These are phyloP conservation scores for Tinospora cordifolia DNA, from an alignment of 164 flowering plant species.

Conservation along the genomic window DNA sequence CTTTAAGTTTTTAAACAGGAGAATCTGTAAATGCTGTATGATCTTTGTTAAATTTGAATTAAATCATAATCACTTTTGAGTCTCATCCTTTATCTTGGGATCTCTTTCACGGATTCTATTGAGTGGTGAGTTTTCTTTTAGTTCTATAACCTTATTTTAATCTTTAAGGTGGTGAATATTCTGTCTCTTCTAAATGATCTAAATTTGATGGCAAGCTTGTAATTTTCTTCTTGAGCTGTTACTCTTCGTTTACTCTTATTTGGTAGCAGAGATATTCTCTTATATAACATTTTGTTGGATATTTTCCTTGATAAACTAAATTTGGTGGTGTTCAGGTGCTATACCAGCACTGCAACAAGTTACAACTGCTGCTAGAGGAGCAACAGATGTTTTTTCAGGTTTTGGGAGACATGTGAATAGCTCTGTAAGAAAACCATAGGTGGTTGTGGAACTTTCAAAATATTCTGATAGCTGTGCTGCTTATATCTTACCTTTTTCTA, in stretches of 20 bases:
- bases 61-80: too few species aligned
- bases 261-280: not conserved
- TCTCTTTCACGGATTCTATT: too few species aligned
- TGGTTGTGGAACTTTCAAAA: not conserved
- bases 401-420: slow-evolving; percentile 60
- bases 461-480: not conserved
- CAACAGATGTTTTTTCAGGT: slow-evolving; percentile 81
- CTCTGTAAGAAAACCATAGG: slow-evolving; percentile 42
- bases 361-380: slow-evolving; percentile 83
- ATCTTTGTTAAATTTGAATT: too few species aligned
- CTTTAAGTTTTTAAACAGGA: not conserved
- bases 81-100: too few species aligned
- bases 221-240: too few species aligned
- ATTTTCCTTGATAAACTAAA: not conserved
- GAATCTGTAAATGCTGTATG: too few species aligned
- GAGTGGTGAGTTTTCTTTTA: too few species aligned
- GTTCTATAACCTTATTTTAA: too few species aligned
- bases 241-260: too few species aligned
- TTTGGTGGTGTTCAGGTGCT: slow-evolving; percentile 43
- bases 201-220: too few species aligned
- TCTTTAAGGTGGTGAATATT: too few species aligned
- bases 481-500: not conserved
- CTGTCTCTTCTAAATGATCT: too few species aligned
- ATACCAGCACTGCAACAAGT: slow-evolving; percentile 68
- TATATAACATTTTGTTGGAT: not conserved